Evolutionary conservation across 371 early-diverging fungal species (phyloP).

Genomic region (Sporodiniella umbellata): DNA sequence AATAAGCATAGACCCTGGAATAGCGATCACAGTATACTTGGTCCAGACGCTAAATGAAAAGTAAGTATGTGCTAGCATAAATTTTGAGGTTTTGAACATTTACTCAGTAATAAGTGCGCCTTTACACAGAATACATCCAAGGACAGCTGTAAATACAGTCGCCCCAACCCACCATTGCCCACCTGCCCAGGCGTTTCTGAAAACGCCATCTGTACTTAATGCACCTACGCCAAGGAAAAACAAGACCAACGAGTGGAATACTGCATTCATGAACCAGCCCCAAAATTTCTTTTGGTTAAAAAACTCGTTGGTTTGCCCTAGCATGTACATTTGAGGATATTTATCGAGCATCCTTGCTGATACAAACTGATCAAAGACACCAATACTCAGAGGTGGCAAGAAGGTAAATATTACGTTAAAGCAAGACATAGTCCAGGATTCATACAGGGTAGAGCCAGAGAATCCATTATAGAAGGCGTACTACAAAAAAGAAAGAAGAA

Average conservation of each 20-base stretch:
- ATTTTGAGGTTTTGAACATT: too few relatives aligned
- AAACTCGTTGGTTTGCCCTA: constrained; percentile 87
- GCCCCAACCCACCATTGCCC: constrained; percentile 83
- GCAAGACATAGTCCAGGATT: constrained; percentile 90
- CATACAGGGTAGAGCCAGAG: constrained; percentile 90
- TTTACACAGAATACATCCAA: constrained; percentile 80
- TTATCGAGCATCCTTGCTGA: constrained; percentile 90
- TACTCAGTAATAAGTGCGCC: constrained; percentile 83
- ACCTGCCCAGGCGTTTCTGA: constrained; percentile 60
- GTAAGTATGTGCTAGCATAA: neutral
- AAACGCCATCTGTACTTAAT: constrained; percentile 60
- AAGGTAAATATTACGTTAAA: constrained; percentile 92
- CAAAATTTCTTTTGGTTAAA: constrained; percentile 93
- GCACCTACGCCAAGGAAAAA: constrained; percentile 62
- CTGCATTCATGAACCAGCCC: constrained; percentile 93
- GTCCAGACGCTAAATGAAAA: constrained; percentile 65
- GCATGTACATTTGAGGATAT: constrained; percentile 95
- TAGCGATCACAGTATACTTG: constrained; percentile 79
- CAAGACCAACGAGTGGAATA: constrained; percentile 82
- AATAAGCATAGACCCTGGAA: constrained; percentile 81
- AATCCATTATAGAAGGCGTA: constrained; percentile 89
- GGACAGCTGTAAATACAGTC: constrained; percentile 74
- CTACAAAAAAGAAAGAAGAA: too few relatives aligned
- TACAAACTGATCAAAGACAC: constrained; percentile 93
- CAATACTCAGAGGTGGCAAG: constrained; percentile 85